Evolutionary conservation across 2,329 filamentous ascomycete genomes (phyloP), one percentile per base, ranked within the genome.

Genomic region (Xylaria sp.): DNA sequence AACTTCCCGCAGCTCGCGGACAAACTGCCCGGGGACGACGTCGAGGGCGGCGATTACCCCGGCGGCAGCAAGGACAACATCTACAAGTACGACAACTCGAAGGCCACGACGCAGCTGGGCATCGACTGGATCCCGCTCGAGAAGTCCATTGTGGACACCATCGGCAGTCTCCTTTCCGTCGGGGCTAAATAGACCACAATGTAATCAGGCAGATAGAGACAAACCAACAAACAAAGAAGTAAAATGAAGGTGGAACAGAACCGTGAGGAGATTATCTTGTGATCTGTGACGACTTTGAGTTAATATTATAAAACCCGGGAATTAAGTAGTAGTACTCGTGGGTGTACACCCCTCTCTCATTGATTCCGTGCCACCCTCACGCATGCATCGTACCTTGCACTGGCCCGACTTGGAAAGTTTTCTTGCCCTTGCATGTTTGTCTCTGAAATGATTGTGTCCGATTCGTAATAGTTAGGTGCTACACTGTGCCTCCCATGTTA

Each of bases 61-160:
- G 78, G 78, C 66, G 64, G 70, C 60, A 69, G 63, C 58, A 9
- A 48, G 13, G 79, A 79, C 3, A 74, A 83, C 70, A 73, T 86
- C 52, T 90, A 86, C 77, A 81, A 81, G 69, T 86, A 84, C 66
- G 86, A 92, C 76, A 91, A 89, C 76, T 83, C 82, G 60, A 84
- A 84, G 75, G 88, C 88, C 1, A 86, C 84, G 32, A 84, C 88
- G 75, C 73, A 90, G 56, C 78, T 93, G 68, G 89, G 89, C 0
- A 84, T 92, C 58, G 80, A 91, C 68, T 93, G 88, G 84, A 88
- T 82, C 71, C 78, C 81, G 3, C 75, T 93, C 41, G 90, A 93
- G 78, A 84, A 90, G 80, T 86, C 83, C 34, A 83, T 91, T 34
- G 82, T 85, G 6, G 91, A 93, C 75, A 85, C 89, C 7, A 85